phyloP scores from a whole-genome alignment of 2,329 filamentous ascomycete species.

The Dactylellina sp. region DNA sequence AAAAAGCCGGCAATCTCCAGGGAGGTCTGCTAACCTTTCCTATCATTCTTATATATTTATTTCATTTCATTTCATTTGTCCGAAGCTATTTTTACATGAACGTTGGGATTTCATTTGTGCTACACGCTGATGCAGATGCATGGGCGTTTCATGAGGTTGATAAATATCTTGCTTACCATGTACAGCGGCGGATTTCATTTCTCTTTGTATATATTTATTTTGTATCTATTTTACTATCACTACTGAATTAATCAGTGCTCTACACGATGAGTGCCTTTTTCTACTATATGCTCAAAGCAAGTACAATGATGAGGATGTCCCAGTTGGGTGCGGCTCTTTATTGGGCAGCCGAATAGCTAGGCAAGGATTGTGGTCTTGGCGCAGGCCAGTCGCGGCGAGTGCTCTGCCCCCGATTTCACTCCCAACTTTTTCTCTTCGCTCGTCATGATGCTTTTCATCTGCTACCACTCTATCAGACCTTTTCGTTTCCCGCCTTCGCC shows the following conservation, averaged over 20 bases:
- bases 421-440: constrained; percentile 34
- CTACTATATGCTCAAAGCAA: neutral
- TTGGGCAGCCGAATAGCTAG: constrained; percentile 2
- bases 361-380: constrained; percentile 52
- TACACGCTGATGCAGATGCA: constrained; percentile 5
- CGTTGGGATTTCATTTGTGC: constrained; percentile 41
- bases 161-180: constrained; percentile 8
- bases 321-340: neutral
- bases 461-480: constrained; percentile 23
- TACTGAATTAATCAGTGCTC: constrained; percentile 2
- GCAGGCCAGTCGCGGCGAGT: constrained; percentile 44
- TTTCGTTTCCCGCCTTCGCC: constrained; percentile 7
- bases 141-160: constrained; percentile 37
- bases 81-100: constrained; percentile 9
- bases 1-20: constrained; percentile 31
- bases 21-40: constrained; percentile 32
- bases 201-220: constrained; percentile 64
- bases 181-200: constrained; percentile 65
- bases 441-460: constrained; percentile 3
- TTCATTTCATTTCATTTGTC: constrained; percentile 26
- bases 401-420: constrained; percentile 36
- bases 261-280: neutral
- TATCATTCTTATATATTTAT: neutral
- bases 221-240: neutral
- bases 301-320: neutral